Evolutionary conservation across 2,329 filamentous ascomycete species (phyloP), one percentile per base, ranked within the genome.

Genomic region (Geoglossum cookeanum): DNA sequence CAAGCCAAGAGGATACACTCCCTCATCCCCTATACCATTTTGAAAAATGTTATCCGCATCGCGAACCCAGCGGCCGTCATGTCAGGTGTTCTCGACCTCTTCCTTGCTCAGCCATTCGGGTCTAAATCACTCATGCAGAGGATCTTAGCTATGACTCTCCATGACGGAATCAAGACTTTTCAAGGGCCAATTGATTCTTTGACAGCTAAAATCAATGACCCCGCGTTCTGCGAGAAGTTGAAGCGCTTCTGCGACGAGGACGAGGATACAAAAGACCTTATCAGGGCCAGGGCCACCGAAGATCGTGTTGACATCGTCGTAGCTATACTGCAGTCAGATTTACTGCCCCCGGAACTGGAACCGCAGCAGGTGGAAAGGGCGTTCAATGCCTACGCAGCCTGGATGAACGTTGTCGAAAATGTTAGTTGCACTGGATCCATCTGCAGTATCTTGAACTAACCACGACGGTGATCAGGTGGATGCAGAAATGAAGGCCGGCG

Each of bases 51-150:
- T 52, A 97, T 98, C 65, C 83, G 91, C 58, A 88, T 97, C 63
- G 89, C 92, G 27, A 98, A 98, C 64, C 92, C 92, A 1, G 91
- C 91, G 0, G 88, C 89, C 4, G 92, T 98, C 62, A 97, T 98
- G 91, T 87, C 85, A n/a, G 85, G 85, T 22, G 83, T 97, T 49
- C 77, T 98, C 27, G 92, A 98, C 68, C 78, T 98, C 51, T 98
- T 98, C 74, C 77, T 97, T 59, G 91, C 92, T 6, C 92, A 97
- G 64, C 92, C 92, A 0, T 94, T 97, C 60, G 91, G 91, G 22
- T 78, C 90, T 0, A 81, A 89, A 56, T 96, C 90, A 9, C 74
- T 98, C 9, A 80, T 98, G 70, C 92, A 98, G 70, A 81, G 91
- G 27, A 96, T 98, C 60, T 96, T 98, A 67, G 87, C 87, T 0